Evolutionary conservation across 495 filamentous ascomycete genomes (phyloP), one percentile per base, ranked within the genome.

Genomic region (Hypoxylon intermedium): DNA sequence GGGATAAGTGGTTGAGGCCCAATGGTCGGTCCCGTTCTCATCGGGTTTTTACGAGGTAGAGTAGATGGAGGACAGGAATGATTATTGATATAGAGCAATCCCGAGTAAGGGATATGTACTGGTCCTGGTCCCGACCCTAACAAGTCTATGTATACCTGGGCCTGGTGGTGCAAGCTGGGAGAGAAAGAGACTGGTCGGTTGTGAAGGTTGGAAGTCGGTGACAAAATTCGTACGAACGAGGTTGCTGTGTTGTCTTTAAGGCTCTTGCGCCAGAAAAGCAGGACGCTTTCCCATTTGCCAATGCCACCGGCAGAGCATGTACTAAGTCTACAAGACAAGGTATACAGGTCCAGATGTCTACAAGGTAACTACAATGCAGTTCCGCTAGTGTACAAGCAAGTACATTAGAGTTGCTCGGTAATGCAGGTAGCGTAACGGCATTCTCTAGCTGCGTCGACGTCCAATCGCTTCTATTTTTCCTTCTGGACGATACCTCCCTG

Each of bases 351-450:
- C 9, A 20, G 55, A 18, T 52, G 18, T 19, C 23, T 41, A 21
- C 15, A 7, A 53, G 34, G 43, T 56, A 57, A 47, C 47, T 58
- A 58, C 46, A 37, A 45, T n/a, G 23, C 12, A 34, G 15, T 46
- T 41, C 47, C 42, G 36, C 42, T 48, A 58, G 40, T 63, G 53
- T 63, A 63, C 34, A 58, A 12, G 30, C 33, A 33, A 53, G 48
- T 63, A 53, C 48, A 56, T 63, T 20, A 34, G n/a, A 63, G 46
- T 48, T 15, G 51, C 52, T 57, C 60, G 53, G 60, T 42, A 63
- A 63, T 63, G 53, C 60, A 57, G 15, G 60, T 58, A 58, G 60
- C 60, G 60, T 53, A 58, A 63, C 59, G 59, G 59, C 59, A 63
- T 56, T 57, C 51, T 63, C 46, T 53, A 58, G 44, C 44, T 57